phyloP scores from a whole-genome alignment of 768 basidiomycete genomes.

The Tephrocybe sp. region DNA sequence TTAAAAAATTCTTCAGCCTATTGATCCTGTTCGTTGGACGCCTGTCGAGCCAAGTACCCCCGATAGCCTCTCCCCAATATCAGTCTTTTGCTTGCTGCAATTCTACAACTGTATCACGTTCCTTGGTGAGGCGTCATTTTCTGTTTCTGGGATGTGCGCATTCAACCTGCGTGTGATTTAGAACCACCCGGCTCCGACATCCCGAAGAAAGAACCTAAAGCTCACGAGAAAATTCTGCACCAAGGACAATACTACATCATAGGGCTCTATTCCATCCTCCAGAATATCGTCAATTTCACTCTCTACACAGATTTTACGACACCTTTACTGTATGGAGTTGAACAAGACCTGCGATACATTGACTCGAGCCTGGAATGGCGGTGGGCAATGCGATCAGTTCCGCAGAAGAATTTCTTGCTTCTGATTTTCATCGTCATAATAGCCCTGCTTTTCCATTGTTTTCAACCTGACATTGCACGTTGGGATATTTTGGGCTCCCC shows the following conservation, averaged over 20 bases:
- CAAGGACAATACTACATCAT: no score
- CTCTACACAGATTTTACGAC: no score
- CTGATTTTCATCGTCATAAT: constrained; percentile 1
- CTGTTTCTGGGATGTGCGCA: not conserved
- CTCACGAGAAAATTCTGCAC: not conserved
- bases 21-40: constrained; percentile 19
- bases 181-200: constrained; percentile 8
- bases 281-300: no score
- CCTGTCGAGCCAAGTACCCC: constrained; percentile 13
- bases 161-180: not conserved
- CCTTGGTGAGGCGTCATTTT: constrained; percentile 7
- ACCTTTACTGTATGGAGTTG: no score
- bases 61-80: constrained; percentile 17
- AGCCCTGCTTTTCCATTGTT: not conserved
- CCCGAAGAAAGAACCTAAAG: constrained; percentile 1
- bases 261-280: no score
- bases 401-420: not conserved
- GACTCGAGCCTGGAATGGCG: constrained; percentile 7
- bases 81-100: constrained; percentile 15
- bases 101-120: constrained; percentile 18
- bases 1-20: constrained; percentile 12
- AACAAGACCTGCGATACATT: constrained; percentile 1
- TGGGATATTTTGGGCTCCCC: no score
- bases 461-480: no score
- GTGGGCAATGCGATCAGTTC: not conserved